Evolutionary conservation across 441 rosid species (phyloP).

Genomic region (Adansonia gregorii): DNA sequence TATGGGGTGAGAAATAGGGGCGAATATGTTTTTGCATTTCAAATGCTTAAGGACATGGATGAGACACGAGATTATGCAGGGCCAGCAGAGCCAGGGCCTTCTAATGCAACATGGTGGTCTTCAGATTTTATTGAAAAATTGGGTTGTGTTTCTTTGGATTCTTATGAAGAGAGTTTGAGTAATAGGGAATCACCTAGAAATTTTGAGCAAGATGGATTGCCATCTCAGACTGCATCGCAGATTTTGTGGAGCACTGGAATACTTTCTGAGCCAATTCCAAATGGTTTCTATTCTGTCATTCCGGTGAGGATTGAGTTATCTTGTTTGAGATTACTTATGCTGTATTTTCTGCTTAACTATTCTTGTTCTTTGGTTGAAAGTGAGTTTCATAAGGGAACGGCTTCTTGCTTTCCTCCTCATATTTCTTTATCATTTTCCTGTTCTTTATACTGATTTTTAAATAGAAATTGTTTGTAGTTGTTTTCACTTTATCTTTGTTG

Average conservation of each 20-base stretch:
- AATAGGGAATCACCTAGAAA: constrained; percentile 61
- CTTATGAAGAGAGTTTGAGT: constrained; percentile 71
- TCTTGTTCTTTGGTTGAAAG: background rate
- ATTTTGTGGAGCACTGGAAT: constrained; percentile 91
- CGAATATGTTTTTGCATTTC: constrained; percentile 58
- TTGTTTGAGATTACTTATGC: background rate
- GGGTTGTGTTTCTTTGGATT: constrained; percentile 73
- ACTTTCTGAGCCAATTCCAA: constrained; percentile 81
- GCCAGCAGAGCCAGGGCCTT: constrained; percentile 72
- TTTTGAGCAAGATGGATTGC: constrained; percentile 61
- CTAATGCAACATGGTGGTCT: constrained; percentile 81
- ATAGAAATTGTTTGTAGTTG: background rate
- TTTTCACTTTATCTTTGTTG: background rate
- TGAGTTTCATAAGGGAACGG: background rate
- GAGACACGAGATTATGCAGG: constrained; percentile 77
- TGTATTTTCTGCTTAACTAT: background rate
- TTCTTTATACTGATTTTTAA: background rate
- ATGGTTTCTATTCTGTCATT: constrained; percentile 89
- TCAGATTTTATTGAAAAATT: constrained; percentile 82
- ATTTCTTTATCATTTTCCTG: background rate
- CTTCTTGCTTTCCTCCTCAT: background rate
- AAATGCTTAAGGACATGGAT: constrained; percentile 71
- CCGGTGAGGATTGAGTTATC: constrained; percentile 60
- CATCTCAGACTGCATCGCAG: constrained; percentile 84
- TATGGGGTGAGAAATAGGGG: background rate